These are phyloP conservation scores for Elaeis guineensis DNA, from an alignment of 176 grass and related monocot species.

Conservation along the genomic window DNA sequence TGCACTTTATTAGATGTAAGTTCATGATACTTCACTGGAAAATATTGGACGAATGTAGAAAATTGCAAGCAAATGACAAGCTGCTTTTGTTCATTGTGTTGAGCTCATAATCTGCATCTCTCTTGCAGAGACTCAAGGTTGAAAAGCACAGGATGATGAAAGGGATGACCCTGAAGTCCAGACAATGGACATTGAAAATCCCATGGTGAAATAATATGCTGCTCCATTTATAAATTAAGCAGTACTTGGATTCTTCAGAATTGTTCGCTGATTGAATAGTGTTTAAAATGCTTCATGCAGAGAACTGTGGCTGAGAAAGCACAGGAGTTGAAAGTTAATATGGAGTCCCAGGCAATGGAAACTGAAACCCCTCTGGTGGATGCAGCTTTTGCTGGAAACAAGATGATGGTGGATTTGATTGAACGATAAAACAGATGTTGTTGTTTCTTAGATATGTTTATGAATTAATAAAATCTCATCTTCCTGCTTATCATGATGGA, in stretches of 20 bases:
- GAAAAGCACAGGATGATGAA: neutral
- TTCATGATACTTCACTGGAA: too few relatives aligned
- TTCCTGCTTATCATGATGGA: too few relatives aligned
- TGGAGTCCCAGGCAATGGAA: neutral
- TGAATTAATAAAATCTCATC: too few relatives aligned
- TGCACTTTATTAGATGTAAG: too few relatives aligned
- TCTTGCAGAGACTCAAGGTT: conserved; percentile 6
- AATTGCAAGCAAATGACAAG: neutral
- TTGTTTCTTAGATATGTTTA: too few relatives aligned
- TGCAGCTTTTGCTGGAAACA: neutral
- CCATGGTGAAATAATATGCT: neutral
- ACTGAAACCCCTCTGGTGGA: neutral
- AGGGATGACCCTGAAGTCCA: too few relatives aligned
- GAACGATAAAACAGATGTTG: too few relatives aligned
- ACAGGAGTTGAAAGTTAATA: neutral
- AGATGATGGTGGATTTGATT: neutral
- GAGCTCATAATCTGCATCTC: neutral
- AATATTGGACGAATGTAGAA: too few relatives aligned
- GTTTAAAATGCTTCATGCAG: neutral
- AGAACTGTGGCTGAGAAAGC: neutral
- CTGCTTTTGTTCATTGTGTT: conserved; percentile 1
- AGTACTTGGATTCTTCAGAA: too few relatives aligned
- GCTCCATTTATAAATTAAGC: neutral
- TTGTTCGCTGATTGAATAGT: too few relatives aligned
- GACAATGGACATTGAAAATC: neutral